These are phyloP conservation scores for Populus tremula DNA, from an alignment of 345 rosid species.

Conservation along the genomic window DNA sequence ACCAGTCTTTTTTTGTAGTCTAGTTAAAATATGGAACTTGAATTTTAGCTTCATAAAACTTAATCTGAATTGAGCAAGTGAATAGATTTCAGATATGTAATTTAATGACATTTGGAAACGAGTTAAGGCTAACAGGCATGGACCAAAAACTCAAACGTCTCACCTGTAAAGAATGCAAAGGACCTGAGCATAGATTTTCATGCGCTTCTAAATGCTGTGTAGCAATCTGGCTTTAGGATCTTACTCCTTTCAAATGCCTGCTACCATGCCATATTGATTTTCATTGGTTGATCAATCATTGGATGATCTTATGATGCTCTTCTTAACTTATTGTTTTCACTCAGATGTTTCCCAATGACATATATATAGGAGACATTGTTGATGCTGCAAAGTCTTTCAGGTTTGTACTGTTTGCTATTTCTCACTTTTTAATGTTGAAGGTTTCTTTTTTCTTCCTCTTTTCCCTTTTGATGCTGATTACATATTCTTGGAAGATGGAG, in stretches of 20 bases:
- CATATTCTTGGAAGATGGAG: background rate
- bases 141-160: background rate
- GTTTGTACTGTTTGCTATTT: conserved; percentile 32
- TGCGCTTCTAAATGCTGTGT: background rate
- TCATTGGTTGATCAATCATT: background rate
- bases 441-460: background rate
- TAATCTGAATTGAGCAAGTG: background rate
- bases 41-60: background rate
- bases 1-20: no score
- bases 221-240: background rate
- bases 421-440: background rate
- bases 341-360: conserved; percentile 85
- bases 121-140: background rate
- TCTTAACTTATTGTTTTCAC: conserved; percentile 7
- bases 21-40: no score
- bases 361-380: conserved; percentile 60
- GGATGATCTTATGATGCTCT: background rate
- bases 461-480: background rate
- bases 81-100: background rate
- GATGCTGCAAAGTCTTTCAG: conserved; percentile 76
- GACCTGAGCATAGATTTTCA: background rate
- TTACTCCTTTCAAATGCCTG: background rate
- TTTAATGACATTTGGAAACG: background rate
- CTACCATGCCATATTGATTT: background rate
- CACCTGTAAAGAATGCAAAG: background rate